Percentiles rank a stretch among this genome's conserved stretches.
Conservation (phyloP, 1,139 yeast genomes). For the Candida mesenterica region DNA sequence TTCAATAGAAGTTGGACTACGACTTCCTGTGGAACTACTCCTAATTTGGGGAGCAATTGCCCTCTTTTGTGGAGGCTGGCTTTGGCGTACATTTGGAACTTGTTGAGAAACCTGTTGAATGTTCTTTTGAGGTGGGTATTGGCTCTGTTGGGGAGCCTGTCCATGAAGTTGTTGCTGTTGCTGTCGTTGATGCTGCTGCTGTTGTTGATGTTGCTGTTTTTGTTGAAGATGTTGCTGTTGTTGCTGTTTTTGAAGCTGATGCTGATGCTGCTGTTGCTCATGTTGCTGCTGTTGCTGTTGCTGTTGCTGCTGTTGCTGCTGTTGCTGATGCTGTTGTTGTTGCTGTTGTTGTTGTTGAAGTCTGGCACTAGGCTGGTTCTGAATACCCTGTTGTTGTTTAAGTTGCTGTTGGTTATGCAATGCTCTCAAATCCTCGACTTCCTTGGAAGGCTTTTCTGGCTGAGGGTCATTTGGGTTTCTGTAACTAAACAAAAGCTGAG, state of each 20-base stretch:
- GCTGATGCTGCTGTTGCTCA: background rate
- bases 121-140: background rate
- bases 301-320: background rate
- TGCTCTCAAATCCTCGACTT: background rate
- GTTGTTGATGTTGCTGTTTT: background rate
- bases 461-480: constrained; percentile 21
- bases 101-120: no score
- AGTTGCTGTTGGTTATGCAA: no score
- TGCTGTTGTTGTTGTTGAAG: constrained; percentile 1
- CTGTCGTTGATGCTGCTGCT: background rate
- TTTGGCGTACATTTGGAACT: background rate
- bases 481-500: constrained; percentile 35
- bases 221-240: background rate
- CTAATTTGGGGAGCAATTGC: constrained; percentile 1
- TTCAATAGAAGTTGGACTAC: constrained; percentile 1
- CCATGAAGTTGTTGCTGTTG: background rate
- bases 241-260: background rate
- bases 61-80: background rate
- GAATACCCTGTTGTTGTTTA: background rate
- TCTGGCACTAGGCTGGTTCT: background rate
- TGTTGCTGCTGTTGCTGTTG: background rate
- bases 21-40: background rate
- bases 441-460: background rate
- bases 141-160: no score
- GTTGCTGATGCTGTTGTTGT: background rate